phyloP scores from a whole-genome alignment of 2,329 filamentous ascomycete genomes.

The Ophiostoma piceae region DNA sequence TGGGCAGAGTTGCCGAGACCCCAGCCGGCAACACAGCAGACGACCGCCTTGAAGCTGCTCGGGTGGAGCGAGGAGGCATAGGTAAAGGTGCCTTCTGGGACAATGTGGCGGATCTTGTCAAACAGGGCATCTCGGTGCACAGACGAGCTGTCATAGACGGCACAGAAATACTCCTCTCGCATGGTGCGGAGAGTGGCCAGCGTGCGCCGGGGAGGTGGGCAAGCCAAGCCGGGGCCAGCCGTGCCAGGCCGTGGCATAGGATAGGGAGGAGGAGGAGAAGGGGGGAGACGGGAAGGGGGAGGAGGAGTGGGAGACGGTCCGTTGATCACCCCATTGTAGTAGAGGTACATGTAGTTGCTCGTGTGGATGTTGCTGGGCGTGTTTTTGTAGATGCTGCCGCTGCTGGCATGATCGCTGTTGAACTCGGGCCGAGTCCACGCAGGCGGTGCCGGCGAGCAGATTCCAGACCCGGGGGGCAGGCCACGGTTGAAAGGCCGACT shows the following conservation, averaged over 20 bases:
- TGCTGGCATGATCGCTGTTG: background rate
- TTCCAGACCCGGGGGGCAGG: background rate
- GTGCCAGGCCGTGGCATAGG: background rate
- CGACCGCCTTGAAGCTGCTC: constrained; percentile 19
- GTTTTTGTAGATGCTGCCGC: background rate
- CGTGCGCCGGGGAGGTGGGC: background rate
- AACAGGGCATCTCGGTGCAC: constrained; percentile 17
- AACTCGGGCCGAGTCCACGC: background rate
- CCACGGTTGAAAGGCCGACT: background rate
- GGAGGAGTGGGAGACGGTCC: background rate
- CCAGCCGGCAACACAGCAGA: constrained; percentile 24
- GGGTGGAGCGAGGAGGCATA: constrained; percentile 15
- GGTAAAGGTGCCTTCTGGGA: constrained; percentile 21
- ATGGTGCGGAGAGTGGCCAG: constrained; percentile 3
- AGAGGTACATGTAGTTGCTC: background rate
- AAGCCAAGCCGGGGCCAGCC: background rate
- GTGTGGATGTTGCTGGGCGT: background rate
- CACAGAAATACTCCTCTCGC: constrained; percentile 24
- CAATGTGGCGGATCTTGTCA: constrained; percentile 22
- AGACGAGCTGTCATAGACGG: background rate
- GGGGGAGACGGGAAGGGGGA: no score
- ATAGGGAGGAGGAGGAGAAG: no score
- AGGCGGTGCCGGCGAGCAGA: background rate
- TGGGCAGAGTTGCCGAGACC: constrained; percentile 22
- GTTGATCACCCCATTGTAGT: background rate